A percentile compares a stretch with the other conserved stretches of the same genome.
Evolutionary conservation across 164 flowering plant species (phyloP).

Genomic region (Tetrastigma voinierianum): DNA sequence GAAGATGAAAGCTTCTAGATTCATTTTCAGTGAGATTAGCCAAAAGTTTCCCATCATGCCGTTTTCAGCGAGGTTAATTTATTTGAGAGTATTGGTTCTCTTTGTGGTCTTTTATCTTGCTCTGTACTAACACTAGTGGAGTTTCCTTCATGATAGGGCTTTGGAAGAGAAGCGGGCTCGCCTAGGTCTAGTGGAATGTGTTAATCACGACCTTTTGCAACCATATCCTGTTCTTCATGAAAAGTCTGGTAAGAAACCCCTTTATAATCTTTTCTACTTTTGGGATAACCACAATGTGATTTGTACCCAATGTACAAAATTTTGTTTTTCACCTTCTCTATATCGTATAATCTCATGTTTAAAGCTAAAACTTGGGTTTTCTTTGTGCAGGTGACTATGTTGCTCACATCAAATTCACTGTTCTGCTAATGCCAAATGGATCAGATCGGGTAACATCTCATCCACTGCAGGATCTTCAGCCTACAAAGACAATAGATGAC

Average conservation of each 20-base stretch:
- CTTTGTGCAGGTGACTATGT: constrained; percentile 79
- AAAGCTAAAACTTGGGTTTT: neutral
- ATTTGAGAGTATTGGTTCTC: neutral
- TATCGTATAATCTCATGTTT: neutral
- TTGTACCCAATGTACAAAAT: neutral
- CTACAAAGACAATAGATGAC: constrained; percentile 70
- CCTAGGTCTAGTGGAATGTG: constrained; percentile 89
- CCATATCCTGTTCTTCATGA: constrained; percentile 97
- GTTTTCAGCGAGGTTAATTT: constrained; percentile 72
- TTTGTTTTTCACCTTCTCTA: neutral
- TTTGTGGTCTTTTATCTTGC: neutral
- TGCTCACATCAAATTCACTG: constrained; percentile 94
- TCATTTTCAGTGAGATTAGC: constrained; percentile 88
- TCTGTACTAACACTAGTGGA: neutral
- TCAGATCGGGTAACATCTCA: constrained; percentile 86
- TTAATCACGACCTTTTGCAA: constrained; percentile 90
- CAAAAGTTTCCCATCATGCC: constrained; percentile 96
- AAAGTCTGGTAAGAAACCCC: constrained; percentile 62
- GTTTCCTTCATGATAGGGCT: constrained; percentile 37
- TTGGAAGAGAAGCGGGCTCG: constrained; percentile 96
- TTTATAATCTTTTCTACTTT: neutral
- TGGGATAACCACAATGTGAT: neutral
- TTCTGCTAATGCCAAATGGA: constrained; percentile 94
- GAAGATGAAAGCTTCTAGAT: constrained; percentile 95
- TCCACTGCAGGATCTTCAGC: constrained; percentile 72